These are phyloP conservation scores for Geranium incanum DNA, from an alignment of 441 rosid species.

Conservation along the genomic window DNA sequence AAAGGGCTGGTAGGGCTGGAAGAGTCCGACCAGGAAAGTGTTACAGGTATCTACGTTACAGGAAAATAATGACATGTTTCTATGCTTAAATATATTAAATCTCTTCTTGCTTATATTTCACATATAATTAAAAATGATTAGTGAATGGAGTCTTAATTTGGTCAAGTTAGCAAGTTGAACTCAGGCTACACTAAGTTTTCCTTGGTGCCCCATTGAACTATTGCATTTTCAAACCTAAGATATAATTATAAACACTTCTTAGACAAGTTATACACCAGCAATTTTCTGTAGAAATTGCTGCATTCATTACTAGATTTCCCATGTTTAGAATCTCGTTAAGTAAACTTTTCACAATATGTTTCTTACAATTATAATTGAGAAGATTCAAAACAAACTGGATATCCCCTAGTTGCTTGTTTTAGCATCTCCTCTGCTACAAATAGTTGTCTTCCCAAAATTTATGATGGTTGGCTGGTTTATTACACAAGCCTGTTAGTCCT, in stretches of 20 bases:
- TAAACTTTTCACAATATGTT: background rate
- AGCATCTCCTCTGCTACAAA: background rate
- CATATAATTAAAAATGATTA: background rate
- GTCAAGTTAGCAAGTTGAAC: background rate
- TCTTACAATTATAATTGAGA: background rate
- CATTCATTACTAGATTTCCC: background rate
- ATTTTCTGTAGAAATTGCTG: background rate
- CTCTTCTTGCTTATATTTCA: background rate
- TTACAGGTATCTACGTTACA: slow-evolving; percentile 51
- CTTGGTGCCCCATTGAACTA: background rate
- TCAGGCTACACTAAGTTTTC: background rate
- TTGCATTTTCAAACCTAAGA: background rate
- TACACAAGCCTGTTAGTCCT: background rate
- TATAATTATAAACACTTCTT: slow-evolving; percentile 4
- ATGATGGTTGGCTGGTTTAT: background rate
- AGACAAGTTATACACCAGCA: background rate
- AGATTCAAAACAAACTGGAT: too few species aligned
- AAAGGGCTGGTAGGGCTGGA: slow-evolving; percentile 98
- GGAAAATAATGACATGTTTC: background rate
- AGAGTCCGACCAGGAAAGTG: slow-evolving; percentile 97
- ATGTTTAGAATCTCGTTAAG: background rate
- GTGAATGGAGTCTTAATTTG: background rate
- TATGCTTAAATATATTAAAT: background rate
- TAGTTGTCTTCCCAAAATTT: background rate
- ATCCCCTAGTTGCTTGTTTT: background rate